Evolutionary conservation across 768 basidiomycete species (phyloP).

Genomic region (Pulveroboletus ravenelii): DNA sequence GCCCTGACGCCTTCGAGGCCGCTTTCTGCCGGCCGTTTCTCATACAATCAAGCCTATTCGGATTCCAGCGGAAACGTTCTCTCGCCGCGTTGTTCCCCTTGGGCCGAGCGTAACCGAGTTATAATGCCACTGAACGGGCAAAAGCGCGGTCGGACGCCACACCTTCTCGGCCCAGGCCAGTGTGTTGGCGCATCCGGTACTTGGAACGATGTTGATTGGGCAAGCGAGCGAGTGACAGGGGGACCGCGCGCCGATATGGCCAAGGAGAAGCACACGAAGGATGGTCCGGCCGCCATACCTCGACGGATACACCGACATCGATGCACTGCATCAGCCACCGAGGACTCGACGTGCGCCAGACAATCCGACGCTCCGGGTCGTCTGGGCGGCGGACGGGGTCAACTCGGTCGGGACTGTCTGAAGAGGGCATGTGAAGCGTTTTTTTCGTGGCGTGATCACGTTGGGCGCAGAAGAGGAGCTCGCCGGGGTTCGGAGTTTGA

Average conservation of each 20-base stretch:
- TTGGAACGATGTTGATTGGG: not conserved
- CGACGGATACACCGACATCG: not conserved
- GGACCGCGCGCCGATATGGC: not conserved
- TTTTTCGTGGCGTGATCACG: slow-evolving; percentile 10
- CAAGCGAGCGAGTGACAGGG: not conserved
- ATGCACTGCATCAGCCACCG: not conserved
- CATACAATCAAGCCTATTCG: not conserved
- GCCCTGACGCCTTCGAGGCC: slow-evolving; percentile 2
- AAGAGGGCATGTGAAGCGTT: slow-evolving; percentile 5
- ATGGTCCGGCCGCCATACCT: slow-evolving; percentile 18
- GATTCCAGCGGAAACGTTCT: not conserved
- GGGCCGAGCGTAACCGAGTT: not conserved
- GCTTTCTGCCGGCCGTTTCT: not conserved
- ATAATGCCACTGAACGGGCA: not conserved
- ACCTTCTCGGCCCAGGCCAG: not conserved
- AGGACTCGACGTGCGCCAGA: not conserved
- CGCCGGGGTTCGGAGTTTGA: not conserved
- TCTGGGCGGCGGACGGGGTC: not conserved
- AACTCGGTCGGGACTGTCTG: slow-evolving; percentile 1
- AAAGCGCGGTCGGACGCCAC: not conserved
- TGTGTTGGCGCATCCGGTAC: not conserved
- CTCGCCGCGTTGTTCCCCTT: not conserved
- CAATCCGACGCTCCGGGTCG: not conserved
- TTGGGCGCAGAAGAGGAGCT: not conserved
- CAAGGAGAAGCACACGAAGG: not conserved